These are phyloP conservation scores for Rhizoclosmatium globosum DNA, from an alignment of 192 early-diverging fungal genomes.

Conservation along the genomic window DNA sequence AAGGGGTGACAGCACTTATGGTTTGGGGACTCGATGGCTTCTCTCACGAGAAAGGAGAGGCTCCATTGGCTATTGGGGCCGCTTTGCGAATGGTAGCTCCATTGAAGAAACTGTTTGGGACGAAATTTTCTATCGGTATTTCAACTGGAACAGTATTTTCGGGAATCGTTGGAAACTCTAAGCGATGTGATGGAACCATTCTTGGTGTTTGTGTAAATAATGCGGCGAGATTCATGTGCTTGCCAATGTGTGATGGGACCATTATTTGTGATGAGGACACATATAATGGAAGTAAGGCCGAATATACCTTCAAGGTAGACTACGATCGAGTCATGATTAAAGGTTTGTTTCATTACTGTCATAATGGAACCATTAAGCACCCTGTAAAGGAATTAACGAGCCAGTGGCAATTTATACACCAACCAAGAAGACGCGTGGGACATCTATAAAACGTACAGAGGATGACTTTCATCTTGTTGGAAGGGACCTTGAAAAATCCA, in stretches of 20 bases:
- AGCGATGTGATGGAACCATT: constrained; percentile 35
- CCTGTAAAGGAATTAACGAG: constrained; percentile 5
- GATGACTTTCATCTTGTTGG: constrained; percentile 19
- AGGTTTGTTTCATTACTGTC: neutral
- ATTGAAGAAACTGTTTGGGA: constrained; percentile 16
- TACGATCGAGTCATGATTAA: constrained; percentile 13
- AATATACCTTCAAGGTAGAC: constrained; percentile 14
- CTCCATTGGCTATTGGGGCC: constrained; percentile 26
- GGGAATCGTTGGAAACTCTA: constrained; percentile 39
- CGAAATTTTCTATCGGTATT: constrained; percentile 35
- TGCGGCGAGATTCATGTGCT: constrained; percentile 37
- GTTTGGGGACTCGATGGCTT: constrained; percentile 42
- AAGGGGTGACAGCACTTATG: constrained; percentile 34
- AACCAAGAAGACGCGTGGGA: constrained; percentile 7
- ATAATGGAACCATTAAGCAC: neutral
- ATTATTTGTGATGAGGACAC: constrained; percentile 36
- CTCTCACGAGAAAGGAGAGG: constrained; percentile 40
- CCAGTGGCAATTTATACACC: constrained; percentile 25
- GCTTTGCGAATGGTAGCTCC: constrained; percentile 9
- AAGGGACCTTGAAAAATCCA: constrained; percentile 16
- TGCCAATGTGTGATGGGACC: constrained; percentile 24
- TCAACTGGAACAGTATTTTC: constrained; percentile 34
- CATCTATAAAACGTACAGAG: neutral
- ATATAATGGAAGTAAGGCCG: constrained; percentile 15
- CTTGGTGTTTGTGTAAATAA: constrained; percentile 36